phyloP scores from a whole-genome alignment of 2,329 filamentous ascomycete genomes.

The Lachnellula arida region DNA sequence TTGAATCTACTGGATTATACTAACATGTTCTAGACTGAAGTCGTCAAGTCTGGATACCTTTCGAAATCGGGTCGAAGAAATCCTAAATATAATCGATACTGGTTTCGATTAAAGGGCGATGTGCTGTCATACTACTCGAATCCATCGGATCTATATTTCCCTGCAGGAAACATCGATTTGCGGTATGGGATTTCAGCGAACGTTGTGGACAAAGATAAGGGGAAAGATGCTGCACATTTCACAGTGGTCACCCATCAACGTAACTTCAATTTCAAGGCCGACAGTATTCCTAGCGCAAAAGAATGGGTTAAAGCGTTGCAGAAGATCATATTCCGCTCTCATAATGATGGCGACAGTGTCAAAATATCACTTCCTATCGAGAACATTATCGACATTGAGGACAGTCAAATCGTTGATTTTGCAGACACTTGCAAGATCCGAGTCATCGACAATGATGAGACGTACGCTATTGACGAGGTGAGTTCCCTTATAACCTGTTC shows the following conservation, averaged over 20 bases:
- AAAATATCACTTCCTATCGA: conserved; percentile 88
- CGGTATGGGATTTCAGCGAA: conserved; percentile 87
- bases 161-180: conserved; percentile 85
- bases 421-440: conserved; percentile 91
- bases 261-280: conserved; percentile 82
- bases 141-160: conserved; percentile 83
- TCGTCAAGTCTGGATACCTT: conserved; percentile 82
- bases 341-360: conserved; percentile 94
- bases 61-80: conserved; percentile 85
- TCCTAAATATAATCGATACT: conserved; percentile 82
- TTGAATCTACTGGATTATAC: neutral
- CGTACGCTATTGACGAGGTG: conserved; percentile 91
- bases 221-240: conserved; percentile 71
- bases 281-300: conserved; percentile 81
- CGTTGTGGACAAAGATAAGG: conserved; percentile 65
- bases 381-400: conserved; percentile 89
- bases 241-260: conserved; percentile 76
- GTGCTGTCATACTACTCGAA: conserved; percentile 86
- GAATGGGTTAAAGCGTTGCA: conserved; percentile 96
- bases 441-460: conserved; percentile 90
- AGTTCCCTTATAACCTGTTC: conserved; percentile 16
- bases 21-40: conserved; percentile 52
- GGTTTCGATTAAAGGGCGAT: conserved; percentile 89
- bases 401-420: conserved; percentile 84
- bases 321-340: conserved; percentile 89